Conservation (phyloP, 495 filamentous ascomycete species). For the Achaetomiella virescens region DNA sequence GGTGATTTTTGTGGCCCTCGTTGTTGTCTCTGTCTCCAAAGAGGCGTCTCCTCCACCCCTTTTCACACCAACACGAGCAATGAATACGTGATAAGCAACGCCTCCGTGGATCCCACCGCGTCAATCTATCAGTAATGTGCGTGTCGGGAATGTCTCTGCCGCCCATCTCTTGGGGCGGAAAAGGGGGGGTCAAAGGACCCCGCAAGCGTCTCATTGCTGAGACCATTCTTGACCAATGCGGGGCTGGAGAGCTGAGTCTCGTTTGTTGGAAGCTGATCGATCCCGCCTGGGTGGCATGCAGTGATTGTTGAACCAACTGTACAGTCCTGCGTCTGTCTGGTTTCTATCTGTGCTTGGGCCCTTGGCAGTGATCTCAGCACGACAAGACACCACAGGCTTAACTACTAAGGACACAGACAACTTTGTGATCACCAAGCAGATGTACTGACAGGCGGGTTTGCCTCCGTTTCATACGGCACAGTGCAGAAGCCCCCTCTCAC, state of each 20-base stretch:
- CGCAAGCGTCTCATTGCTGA: conserved; percentile 5
- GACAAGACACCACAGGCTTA: too few species aligned
- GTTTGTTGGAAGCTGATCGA: neutral
- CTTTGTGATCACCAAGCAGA: too few species aligned
- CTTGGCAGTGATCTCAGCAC: too few species aligned
- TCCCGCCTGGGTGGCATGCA: conserved; percentile 9
- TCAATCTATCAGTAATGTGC: neutral
- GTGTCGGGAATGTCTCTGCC: conserved; percentile 8
- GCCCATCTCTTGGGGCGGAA: neutral
- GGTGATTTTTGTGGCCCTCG: too few species aligned
- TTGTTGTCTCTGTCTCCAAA: too few species aligned
- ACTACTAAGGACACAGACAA: too few species aligned
- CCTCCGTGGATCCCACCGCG: conserved; percentile 5
- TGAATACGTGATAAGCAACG: neutral
- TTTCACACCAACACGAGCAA: neutral
- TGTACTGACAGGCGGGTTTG: too few species aligned
- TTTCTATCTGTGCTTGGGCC: conserved; percentile 3
- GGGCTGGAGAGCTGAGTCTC: neutral
- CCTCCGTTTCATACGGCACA: too few species aligned
- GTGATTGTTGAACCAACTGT: too few species aligned
- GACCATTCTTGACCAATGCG: neutral
- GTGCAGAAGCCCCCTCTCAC: too few species aligned
- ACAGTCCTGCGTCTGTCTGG: conserved; percentile 12
- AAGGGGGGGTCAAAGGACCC: neutral
- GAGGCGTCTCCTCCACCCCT: neutral